Evolutionary conservation across 331 rosid genomes (phyloP).

Genomic region (Telfairia occidentalis): DNA sequence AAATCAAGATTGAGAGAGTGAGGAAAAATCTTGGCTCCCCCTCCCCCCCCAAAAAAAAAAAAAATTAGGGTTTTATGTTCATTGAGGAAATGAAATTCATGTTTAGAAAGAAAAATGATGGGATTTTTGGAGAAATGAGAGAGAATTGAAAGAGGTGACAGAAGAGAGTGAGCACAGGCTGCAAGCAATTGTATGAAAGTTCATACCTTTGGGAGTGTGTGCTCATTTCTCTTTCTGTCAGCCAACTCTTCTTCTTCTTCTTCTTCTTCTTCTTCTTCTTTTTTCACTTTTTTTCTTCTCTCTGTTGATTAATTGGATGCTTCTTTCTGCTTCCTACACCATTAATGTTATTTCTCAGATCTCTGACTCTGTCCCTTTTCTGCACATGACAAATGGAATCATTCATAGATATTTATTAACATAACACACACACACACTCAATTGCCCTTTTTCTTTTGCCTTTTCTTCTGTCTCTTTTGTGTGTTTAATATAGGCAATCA

Average conservation of each 20-base stretch:
- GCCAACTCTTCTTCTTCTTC: background rate
- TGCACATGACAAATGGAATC: background rate
- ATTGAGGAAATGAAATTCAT: background rate
- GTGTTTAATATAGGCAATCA: too few relatives aligned
- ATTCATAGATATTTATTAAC: background rate
- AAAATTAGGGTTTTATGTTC: background rate
- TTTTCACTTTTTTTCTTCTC: background rate
- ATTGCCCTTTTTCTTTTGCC: too few relatives aligned
- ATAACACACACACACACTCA: too few relatives aligned
- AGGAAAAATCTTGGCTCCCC: background rate
- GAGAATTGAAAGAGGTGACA: slow-evolving; percentile 31
- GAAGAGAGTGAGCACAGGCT: slow-evolving; percentile 81
- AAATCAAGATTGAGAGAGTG: background rate
- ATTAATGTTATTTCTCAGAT: background rate
- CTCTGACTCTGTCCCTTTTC: background rate
- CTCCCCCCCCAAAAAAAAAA: too few relatives aligned
- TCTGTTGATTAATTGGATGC: too few relatives aligned
- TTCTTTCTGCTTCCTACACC: background rate
- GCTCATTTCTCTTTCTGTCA: slow-evolving; percentile 68
- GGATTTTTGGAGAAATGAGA: too few relatives aligned
- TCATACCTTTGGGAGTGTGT: slow-evolving; percentile 41
- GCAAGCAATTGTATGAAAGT: slow-evolving; percentile 36
- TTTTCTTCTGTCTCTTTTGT: background rate
- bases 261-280: background rate
- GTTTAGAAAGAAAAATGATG: too few relatives aligned